phyloP scores from a whole-genome alignment of 2,329 filamentous ascomycete species.

The Fusarium kyushuense region DNA sequence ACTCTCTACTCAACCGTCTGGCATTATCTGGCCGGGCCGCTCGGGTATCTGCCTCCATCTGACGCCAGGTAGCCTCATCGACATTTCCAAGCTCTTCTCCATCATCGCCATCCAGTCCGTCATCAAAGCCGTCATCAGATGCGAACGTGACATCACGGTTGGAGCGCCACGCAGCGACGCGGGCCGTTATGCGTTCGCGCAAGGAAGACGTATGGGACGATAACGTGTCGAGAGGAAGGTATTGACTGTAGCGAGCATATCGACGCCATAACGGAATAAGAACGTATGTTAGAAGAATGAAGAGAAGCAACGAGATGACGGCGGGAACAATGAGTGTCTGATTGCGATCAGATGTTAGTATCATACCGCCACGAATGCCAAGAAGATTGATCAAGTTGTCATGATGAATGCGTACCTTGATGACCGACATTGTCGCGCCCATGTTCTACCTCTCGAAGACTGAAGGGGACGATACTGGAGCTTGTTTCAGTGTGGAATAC shows the following conservation, averaged over 20 bases:
- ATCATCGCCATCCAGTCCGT: slow-evolving; percentile 67
- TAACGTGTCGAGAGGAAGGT: slow-evolving; percentile 76
- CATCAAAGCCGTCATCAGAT: slow-evolving; percentile 57
- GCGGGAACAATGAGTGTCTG: slow-evolving; percentile 79
- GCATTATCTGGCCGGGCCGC: slow-evolving; percentile 61
- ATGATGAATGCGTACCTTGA: slow-evolving; percentile 50
- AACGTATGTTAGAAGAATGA: slow-evolving; percentile 73
- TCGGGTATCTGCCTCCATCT: slow-evolving; percentile 53
- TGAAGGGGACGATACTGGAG: neutral
- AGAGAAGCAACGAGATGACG: slow-evolving; percentile 76
- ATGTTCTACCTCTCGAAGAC: slow-evolving; percentile 40
- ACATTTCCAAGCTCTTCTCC: slow-evolving; percentile 76
- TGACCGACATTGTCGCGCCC: slow-evolving; percentile 51
- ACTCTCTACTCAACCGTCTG: slow-evolving; percentile 80
- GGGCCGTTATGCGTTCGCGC: slow-evolving; percentile 61
- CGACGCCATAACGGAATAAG: slow-evolving; percentile 76
- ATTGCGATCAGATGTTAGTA: slow-evolving; percentile 26
- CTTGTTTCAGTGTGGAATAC: slow-evolving; percentile 1
- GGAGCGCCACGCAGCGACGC: slow-evolving; percentile 58
- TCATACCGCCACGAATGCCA: neutral
- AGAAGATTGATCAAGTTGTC: slow-evolving; percentile 11
- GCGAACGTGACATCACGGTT: slow-evolving; percentile 58
- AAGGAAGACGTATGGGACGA: slow-evolving; percentile 68
- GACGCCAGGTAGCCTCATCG: slow-evolving; percentile 60
- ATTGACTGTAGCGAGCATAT: slow-evolving; percentile 79